Conservation (phyloP, 441 rosid genomes). For the Populus hybrid region DNA sequence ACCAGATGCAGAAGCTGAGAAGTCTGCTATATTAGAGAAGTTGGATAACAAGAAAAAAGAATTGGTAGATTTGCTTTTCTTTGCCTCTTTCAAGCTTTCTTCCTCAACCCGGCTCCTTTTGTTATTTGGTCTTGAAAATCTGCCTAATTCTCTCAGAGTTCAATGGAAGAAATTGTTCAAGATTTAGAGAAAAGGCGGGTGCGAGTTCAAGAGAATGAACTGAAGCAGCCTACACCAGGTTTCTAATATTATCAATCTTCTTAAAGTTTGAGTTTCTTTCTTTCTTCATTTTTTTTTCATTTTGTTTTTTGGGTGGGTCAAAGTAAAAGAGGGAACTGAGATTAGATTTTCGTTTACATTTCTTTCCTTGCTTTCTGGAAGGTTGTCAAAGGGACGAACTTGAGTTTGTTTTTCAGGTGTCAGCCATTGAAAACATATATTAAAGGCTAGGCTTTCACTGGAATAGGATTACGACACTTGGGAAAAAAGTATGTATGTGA, state of each 20-base stretch:
- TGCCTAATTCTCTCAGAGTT: slow-evolving; percentile 43
- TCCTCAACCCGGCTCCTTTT: not conserved
- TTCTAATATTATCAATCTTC: slow-evolving; percentile 39
- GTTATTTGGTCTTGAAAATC: slow-evolving; percentile 6
- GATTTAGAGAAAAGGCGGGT: slow-evolving; percentile 64
- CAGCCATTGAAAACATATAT: not conserved
- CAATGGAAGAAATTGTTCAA: slow-evolving; percentile 54
- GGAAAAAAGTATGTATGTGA: not conserved
- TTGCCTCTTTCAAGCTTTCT: not conserved
- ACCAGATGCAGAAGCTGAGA: slow-evolving; percentile 30
- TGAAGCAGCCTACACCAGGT: slow-evolving; percentile 77
- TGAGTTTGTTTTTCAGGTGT: not conserved
- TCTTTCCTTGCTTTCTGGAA: not conserved
- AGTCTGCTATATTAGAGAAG: slow-evolving; percentile 43
- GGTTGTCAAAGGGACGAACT: not conserved
- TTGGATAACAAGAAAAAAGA: slow-evolving; percentile 71
- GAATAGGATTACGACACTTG: not conserved
- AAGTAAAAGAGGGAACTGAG: not conserved
- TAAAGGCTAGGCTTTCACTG: too few species aligned
- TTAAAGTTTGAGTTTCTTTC: not conserved
- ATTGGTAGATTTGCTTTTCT: slow-evolving; percentile 23
- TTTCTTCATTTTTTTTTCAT: not conserved
- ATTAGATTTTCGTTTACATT: not conserved
- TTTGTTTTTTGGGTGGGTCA: not conserved
- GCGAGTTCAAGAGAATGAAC: slow-evolving; percentile 52